A percentile compares a stretch with the other conserved stretches of the same genome.
Evolutionary conservation across 2,329 filamentous ascomycete species (phyloP).

Genomic region (Aureobasidium leucospermi): DNA sequence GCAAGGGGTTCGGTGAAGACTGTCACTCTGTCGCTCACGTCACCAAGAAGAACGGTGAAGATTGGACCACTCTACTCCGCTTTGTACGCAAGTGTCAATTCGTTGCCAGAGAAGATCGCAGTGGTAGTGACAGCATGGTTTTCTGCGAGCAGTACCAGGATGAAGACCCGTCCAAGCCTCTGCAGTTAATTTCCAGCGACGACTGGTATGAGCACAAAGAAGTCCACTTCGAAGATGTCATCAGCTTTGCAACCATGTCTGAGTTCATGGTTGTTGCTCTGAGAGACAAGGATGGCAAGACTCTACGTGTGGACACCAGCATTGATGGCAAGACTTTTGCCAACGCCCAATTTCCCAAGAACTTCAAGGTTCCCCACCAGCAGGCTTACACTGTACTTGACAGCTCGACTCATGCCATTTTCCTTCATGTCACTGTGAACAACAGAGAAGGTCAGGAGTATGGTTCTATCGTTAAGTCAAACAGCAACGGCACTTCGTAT

Average conservation of each 20-base stretch:
- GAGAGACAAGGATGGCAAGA: constrained; percentile 56
- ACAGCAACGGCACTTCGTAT: constrained; percentile 95
- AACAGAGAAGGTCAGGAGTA: constrained; percentile 58
- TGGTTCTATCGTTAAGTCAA: constrained; percentile 92
- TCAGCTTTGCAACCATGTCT: constrained; percentile 87
- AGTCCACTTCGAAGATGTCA: constrained; percentile 61
- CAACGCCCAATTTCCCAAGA: constrained; percentile 74
- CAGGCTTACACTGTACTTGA: constrained; percentile 88
- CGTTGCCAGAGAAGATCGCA: constrained; percentile 56
- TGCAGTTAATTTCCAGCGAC: constrained; percentile 68
- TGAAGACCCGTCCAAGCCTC: constrained; percentile 52
- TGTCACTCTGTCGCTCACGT: constrained; percentile 72
- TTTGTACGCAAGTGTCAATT: constrained; percentile 82
- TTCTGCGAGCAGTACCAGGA: constrained; percentile 58
- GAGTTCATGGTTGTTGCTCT: constrained; percentile 92
- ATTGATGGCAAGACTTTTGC: constrained; percentile 80
- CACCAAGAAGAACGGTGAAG: constrained; percentile 67
- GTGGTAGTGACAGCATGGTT: constrained; percentile 56
- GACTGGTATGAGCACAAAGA: constrained; percentile 67
- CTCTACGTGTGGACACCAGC: constrained; percentile 71
- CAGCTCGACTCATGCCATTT: constrained; percentile 89
- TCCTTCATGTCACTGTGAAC: constrained; percentile 83
- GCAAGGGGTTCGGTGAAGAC: constrained; percentile 46
- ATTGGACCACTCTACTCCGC: constrained; percentile 67
- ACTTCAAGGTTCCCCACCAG: constrained; percentile 71